These are phyloP conservation scores for Leucoagaricus sp. DNA, from an alignment of 1,284 basidiomycete genomes.

Conservation along the genomic window DNA sequence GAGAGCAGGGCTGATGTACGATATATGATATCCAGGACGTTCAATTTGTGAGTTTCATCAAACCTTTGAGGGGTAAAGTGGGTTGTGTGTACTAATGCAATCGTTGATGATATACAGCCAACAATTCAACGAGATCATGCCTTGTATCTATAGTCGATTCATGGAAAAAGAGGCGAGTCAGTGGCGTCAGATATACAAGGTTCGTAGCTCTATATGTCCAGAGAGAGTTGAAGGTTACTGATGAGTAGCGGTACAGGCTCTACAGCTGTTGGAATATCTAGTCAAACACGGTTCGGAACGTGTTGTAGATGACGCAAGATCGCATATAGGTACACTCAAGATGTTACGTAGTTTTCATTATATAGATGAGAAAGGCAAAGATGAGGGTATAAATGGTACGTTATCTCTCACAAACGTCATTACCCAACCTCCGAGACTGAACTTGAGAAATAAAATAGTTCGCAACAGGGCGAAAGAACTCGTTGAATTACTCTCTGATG, in stretches of 20 bases:
- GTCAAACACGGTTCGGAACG: constrained; percentile 98
- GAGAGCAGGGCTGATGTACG: neutral
- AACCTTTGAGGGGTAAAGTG: neutral
- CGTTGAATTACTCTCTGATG: constrained; percentile 85
- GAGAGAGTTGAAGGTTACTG: neutral
- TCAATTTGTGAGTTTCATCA: constrained; percentile 77
- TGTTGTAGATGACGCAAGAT: constrained; percentile 96
- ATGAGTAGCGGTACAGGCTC: constrained; percentile 51
- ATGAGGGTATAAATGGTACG: constrained; percentile 96
- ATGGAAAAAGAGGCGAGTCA: constrained; percentile 98
- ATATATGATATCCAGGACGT: constrained; percentile 59
- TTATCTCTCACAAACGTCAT: neutral
- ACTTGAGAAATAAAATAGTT: constrained; percentile 50
- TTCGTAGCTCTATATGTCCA: constrained; percentile 25
- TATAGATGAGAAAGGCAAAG: constrained; percentile 98
- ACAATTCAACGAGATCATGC: constrained; percentile 99
- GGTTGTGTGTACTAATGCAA: neutral
- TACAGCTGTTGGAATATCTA: constrained; percentile 93
- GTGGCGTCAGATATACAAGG: constrained; percentile 99
- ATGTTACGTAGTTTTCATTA: constrained; percentile 99
- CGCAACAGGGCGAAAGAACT: constrained; percentile 94
- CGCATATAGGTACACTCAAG: constrained; percentile 94
- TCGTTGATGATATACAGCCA: constrained; percentile 53
- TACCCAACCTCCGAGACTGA: neutral
- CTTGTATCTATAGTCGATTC: constrained; percentile 91